These are phyloP conservation scores for Psidium friedrichsthalianum DNA, from an alignment of 345 rosid species.

Conservation along the genomic window DNA sequence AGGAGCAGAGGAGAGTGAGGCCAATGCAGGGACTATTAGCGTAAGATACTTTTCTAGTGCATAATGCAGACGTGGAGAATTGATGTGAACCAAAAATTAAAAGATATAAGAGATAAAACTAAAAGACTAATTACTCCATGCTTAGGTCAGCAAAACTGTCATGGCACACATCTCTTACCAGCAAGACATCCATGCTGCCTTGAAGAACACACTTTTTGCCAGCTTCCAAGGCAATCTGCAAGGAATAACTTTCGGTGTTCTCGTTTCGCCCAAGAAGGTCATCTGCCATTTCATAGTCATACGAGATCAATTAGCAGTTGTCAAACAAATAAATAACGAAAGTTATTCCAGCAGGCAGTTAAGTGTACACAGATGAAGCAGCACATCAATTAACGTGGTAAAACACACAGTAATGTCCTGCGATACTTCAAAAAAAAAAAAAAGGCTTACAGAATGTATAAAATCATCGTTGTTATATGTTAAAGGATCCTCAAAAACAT, in stretches of 20 bases:
- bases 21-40: background rate
- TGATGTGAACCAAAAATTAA: background rate
- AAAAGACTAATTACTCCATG: background rate
- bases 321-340: background rate
- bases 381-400: background rate
- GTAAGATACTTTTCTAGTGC: background rate
- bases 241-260: conserved; percentile 35
- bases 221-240: conserved; percentile 60
- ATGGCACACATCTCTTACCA: conserved; percentile 31
- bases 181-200: conserved; percentile 72
- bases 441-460: background rate
- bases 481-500: background rate
- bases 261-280: conserved; percentile 54
- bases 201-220: conserved; percentile 72
- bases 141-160: background rate
- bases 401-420: background rate
- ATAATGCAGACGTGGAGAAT: background rate
- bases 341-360: background rate
- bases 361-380: background rate
- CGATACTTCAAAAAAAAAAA: background rate
- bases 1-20: background rate
- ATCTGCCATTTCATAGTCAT: conserved; percentile 32
- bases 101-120: background rate
- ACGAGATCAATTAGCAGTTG: background rate
- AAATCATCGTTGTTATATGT: background rate